Evolutionary conservation across 495 filamentous ascomycete genomes (phyloP), one percentile per base, ranked within the genome.

Genomic region (Mytilinidion resinicola): DNA sequence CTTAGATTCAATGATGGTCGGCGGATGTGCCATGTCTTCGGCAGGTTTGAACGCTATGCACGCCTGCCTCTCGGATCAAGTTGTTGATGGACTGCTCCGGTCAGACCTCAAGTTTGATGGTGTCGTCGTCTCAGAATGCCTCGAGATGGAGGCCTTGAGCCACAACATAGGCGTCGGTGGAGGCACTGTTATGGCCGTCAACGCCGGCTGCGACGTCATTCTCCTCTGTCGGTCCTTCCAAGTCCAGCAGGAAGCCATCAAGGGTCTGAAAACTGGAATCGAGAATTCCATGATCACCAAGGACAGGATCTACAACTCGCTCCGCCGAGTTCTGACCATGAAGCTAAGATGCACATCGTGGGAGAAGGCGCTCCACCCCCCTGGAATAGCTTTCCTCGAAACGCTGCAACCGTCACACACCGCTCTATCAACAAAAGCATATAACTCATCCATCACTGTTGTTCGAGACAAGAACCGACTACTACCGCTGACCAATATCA

Each of bases 111-210:
- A 87, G 8, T 96, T 96, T 65, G 79, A 89, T 56, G 90, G 90
- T 3, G 90, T 96, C 7, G 89, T 90, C n/a, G 87, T 96, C 43
- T 95, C 90, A 0, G 90, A 96, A 65, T 96, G 90, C 56, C 76
- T 95, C n/a, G 90, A 95, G 70, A 96, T 95, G 90, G 90, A 96
- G 63, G 89, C 89, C 0, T 78, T 96, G 12, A 87, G 86, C 51
- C 88, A 91, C 61, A 91, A 95, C 61, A 93, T 95, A 60, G 90
- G 90, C 11, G 88, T 96, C n/a, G 86, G 89, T 56, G 89, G 89
- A 12, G 90, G 90, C 14, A 93, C 88, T 0, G 89, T 95, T 54
- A 96, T 96, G 90, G 90, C 90, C 0, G 88, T 95, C 56, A 91
- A 93, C 68, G 90, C 90, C 15, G 90, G 90, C 33, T 95, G 90